A percentile compares a stretch with the other conserved stretches of the same genome.
Evolutionary conservation across 805 yeast species (phyloP).

Genomic region (Saccharomycopsis oosterbeekiorum): DNA sequence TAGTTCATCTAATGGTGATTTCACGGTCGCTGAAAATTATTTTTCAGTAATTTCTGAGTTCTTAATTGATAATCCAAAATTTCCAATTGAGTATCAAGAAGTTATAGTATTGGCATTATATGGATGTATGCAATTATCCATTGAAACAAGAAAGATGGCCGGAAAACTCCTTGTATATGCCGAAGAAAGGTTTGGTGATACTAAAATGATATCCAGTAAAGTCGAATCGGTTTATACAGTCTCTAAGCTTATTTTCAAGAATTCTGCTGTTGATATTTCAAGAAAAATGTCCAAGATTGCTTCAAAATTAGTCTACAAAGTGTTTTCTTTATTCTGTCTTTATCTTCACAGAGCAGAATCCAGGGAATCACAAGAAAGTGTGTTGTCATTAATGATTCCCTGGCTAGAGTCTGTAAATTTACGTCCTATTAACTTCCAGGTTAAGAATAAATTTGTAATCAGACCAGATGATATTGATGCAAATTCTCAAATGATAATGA

Average conservation of each 20-base stretch:
- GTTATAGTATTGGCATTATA: conserved; percentile 66
- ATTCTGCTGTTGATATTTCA: conserved; percentile 74
- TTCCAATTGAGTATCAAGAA: conserved; percentile 50
- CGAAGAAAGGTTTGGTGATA: conserved; percentile 49
- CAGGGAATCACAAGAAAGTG: conserved; percentile 58
- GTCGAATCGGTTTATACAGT: conserved; percentile 64
- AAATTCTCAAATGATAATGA: conserved; percentile 51
- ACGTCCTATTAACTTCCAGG: neutral
- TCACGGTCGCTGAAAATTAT: conserved; percentile 53
- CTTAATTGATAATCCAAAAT: conserved; percentile 38
- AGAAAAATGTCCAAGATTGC: conserved; percentile 54
- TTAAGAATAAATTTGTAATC: neutral
- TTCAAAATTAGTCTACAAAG: conserved; percentile 48
- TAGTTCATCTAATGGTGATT: conserved; percentile 27
- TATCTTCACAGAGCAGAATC: conserved; percentile 51
- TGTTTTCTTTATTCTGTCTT: conserved; percentile 66
- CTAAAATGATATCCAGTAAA: conserved; percentile 35
- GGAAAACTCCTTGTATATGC: conserved; percentile 57
- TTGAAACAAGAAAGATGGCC: conserved; percentile 61
- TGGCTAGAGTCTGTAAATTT: conserved; percentile 86
- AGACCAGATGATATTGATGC: neutral
- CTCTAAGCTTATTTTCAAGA: conserved; percentile 76
- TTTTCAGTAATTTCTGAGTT: conserved; percentile 65
- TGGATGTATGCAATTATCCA: conserved; percentile 66
- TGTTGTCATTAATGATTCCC: conserved; percentile 72